Evolutionary conservation across 495 filamentous ascomycete genomes (phyloP).

Genomic region (Tuber aestivum): DNA sequence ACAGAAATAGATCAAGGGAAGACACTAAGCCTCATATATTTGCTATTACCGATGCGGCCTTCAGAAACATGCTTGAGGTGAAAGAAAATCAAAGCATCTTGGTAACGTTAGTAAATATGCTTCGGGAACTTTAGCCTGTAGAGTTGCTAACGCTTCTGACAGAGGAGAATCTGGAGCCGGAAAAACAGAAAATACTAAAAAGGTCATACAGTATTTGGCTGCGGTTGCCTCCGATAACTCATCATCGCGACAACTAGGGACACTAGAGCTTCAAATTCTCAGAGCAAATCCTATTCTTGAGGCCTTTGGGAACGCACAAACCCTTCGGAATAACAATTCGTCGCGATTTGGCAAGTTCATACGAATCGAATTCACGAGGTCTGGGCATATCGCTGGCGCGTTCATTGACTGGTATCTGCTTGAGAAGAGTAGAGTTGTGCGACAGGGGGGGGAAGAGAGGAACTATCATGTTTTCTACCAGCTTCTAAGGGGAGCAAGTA

Average conservation of each 20-base stretch:
- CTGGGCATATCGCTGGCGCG: conserved; percentile 88
- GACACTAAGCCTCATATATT: conserved; percentile 97
- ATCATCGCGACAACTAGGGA: conserved; percentile 40
- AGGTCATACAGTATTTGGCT: conserved; percentile 97
- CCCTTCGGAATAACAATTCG: conserved; percentile 96
- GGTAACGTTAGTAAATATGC: conserved; percentile 89
- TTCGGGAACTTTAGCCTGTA: conserved; percentile 89
- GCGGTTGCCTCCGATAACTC: conserved; percentile 79
- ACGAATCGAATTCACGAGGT: conserved; percentile 85
- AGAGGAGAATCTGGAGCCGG: conserved; percentile 98
- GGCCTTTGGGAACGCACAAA: conserved; percentile 97
- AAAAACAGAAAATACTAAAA: conserved; percentile 99
- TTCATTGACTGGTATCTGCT: conserved; percentile 98
- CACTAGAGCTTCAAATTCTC: conserved; percentile 93
- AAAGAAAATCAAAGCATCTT: conserved; percentile 96
- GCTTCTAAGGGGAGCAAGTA: conserved; percentile 75
- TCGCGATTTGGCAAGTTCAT: conserved; percentile 99
- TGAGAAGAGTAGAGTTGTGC: conserved; percentile 93
- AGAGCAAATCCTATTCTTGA: conserved; percentile 97
- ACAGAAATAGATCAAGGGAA: conserved; percentile 79
- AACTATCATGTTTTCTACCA: conserved; percentile 99
- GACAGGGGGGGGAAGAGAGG: conserved; percentile 74
- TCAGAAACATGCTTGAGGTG: conserved; percentile 89
- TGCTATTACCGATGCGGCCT: conserved; percentile 96
- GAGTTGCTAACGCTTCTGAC: conserved; percentile 82